A percentile compares a stretch with the other conserved stretches of the same genome.
phyloP scores from a whole-genome alignment of 129 eudicot species.

The Saposhnikovia divaricata region DNA sequence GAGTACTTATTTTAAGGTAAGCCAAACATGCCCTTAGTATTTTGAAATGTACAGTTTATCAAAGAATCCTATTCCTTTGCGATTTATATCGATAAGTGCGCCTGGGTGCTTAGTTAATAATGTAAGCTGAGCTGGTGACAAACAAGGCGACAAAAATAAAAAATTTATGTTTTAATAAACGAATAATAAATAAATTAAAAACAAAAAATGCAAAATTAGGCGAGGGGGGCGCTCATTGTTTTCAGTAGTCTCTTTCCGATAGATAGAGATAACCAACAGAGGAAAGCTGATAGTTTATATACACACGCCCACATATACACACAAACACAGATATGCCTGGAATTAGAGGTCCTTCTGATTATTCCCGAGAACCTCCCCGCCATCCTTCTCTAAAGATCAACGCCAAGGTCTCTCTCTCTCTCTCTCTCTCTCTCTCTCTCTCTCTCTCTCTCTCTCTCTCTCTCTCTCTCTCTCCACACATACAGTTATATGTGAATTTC shows the following conservation, averaged over 20 bases:
- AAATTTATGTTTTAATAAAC: too few species aligned
- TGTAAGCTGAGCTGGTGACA: background rate
- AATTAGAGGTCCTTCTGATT: background rate
- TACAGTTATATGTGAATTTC: background rate
- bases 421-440: background rate
- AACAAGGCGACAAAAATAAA: background rate
- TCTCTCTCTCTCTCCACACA: background rate
- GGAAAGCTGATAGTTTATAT: background rate
- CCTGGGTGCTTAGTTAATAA: background rate
- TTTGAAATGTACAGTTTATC: too few species aligned
- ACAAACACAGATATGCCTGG: background rate
- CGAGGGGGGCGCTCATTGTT: background rate
- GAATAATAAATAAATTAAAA: background rate
- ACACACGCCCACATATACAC: background rate
- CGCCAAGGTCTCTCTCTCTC: slow-evolving; percentile 4
- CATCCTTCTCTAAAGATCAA: slow-evolving; percentile 4
- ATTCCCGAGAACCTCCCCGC: slow-evolving; percentile 1
- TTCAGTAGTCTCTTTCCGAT: too few species aligned
- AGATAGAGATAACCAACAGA: background rate
- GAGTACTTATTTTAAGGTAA: too few species aligned
- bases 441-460: too few species aligned
- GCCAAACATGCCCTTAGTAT: too few species aligned
- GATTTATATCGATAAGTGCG: background rate
- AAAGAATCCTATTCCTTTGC: background rate
- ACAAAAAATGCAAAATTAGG: background rate